These are phyloP conservation scores for Naumovozyma baii DNA, from an alignment of 805 yeast species.

Conservation along the genomic window DNA sequence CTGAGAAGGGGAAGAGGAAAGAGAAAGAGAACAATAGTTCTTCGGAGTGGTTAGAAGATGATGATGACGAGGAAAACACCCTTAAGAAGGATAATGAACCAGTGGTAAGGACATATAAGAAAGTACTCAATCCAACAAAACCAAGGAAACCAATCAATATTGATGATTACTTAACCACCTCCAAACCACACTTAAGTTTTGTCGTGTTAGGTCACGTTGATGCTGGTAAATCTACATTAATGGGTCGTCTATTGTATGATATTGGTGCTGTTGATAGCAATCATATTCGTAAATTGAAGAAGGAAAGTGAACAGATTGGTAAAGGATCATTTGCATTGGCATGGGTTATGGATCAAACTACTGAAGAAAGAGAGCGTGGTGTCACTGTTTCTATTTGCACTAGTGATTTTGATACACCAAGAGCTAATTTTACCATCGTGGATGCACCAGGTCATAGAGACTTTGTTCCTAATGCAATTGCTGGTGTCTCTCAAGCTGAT, in stretches of 20 bases:
- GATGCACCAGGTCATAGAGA: slow-evolving; percentile 99
- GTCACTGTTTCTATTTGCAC: slow-evolving; percentile 98
- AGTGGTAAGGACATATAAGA: slow-evolving; percentile 16
- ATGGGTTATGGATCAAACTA: slow-evolving; percentile 98
- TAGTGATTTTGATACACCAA: slow-evolving; percentile 89
- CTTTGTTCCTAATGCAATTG: slow-evolving; percentile 96
- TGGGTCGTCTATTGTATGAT: slow-evolving; percentile 86
- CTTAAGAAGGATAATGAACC: slow-evolving; percentile 7
- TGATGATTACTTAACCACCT: slow-evolving; percentile 73
- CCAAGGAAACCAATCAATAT: slow-evolving; percentile 42
- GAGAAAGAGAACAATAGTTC: neutral
- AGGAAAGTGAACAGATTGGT: slow-evolving; percentile 96
- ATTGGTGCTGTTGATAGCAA: slow-evolving; percentile 96
- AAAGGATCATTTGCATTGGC: slow-evolving; percentile 98
- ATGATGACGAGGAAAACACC: slow-evolving; percentile 12
- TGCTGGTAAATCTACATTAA: slow-evolving; percentile 98
- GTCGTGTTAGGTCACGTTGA: slow-evolving; percentile 99
- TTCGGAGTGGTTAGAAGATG: slow-evolving; percentile 18
- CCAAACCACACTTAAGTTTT: slow-evolving; percentile 90
- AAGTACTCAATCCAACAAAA: slow-evolving; percentile 22
- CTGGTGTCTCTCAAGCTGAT: slow-evolving; percentile 99
- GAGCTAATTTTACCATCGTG: slow-evolving; percentile 88
- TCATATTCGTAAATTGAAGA: slow-evolving; percentile 91
- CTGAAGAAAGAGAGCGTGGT: slow-evolving; percentile 97
- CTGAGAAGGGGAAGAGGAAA: slow-evolving; percentile 9